Evolutionary conservation across 148 eudicot species (phyloP).

Genomic region (Diospyros lotus): DNA sequence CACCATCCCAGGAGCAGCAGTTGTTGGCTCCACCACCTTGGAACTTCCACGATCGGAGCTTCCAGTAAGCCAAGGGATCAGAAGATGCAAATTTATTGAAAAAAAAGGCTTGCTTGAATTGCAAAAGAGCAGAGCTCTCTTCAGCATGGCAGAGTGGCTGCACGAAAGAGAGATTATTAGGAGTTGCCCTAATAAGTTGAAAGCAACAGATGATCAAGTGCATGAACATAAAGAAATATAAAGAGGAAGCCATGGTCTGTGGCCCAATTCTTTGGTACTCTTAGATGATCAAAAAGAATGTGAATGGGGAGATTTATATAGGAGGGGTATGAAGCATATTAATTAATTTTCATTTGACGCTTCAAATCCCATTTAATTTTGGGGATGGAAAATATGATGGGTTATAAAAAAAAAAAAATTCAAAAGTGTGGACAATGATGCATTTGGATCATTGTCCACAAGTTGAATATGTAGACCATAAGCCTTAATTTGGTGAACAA

Average conservation of each 20-base stretch:
- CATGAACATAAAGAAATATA: neutral
- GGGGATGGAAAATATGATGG: too few species aligned
- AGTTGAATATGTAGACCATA: too few species aligned
- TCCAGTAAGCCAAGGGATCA: neutral
- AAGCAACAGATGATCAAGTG: neutral
- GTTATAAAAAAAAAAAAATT: too few species aligned
- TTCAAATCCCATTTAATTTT: too few species aligned
- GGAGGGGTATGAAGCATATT: too few species aligned
- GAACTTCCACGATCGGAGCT: slow-evolving; percentile 2
- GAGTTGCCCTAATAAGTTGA: neutral
- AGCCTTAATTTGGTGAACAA: too few species aligned
- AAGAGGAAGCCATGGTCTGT: neutral
- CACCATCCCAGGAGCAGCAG: slow-evolving; percentile 47
- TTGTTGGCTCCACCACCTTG: neutral
- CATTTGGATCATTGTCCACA: too few species aligned
- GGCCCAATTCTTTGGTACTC: too few species aligned
- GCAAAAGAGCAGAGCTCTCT: slow-evolving; percentile 11
- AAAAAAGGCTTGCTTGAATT: slow-evolving; percentile 9
- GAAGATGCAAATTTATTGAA: neutral
- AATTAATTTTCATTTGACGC: too few species aligned
- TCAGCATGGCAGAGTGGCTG: neutral
- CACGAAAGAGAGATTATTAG: neutral
- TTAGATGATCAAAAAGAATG: too few species aligned
- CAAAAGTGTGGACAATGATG: too few species aligned
- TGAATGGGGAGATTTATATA: too few species aligned